phyloP scores from a whole-genome alignment of 2,329 filamentous ascomycete genomes.

The Penicillium sp. region DNA sequence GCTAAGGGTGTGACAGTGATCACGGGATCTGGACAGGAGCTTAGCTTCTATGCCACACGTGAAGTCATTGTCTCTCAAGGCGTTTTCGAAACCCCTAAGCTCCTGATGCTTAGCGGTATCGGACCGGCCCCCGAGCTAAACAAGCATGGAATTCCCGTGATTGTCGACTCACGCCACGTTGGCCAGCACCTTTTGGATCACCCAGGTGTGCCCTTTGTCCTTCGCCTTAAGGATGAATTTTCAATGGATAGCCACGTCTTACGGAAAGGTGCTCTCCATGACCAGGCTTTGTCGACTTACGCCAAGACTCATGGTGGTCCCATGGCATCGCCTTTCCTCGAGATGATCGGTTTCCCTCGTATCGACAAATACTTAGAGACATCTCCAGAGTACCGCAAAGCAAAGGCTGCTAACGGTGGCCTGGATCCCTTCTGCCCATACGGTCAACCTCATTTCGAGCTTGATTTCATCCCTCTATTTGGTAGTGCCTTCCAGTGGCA shows the following conservation, averaged over 20 bases:
- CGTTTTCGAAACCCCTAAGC: conserved; percentile 53
- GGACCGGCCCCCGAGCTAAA: conserved; percentile 36
- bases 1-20: conserved; percentile 53
- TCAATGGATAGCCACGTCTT: conserved; percentile 40
- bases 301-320: conserved; percentile 43
- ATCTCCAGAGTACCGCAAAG: conserved; percentile 48
- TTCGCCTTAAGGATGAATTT: conserved; percentile 44
- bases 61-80: conserved; percentile 54
- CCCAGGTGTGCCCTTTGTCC: conserved; percentile 41
- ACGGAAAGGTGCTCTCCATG: conserved; percentile 33
- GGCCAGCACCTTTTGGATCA: conserved; percentile 36
- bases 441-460: conserved; percentile 62
- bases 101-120: conserved; percentile 51
- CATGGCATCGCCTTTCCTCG: conserved; percentile 43
- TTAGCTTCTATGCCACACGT: conserved; percentile 49
- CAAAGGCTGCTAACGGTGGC: conserved; percentile 42
- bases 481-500: conserved; percentile 53
- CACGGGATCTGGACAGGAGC: conserved; percentile 39
- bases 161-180: conserved; percentile 29
- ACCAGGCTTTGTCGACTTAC: conserved; percentile 36
- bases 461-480: conserved; percentile 64
- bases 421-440: conserved; percentile 56
- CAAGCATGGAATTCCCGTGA: conserved; percentile 27
- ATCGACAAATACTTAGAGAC: conserved; percentile 55
- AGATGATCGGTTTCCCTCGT: conserved; percentile 60